phyloP scores from a whole-genome alignment of 495 filamentous ascomycete genomes.

The Lasiosphaeria miniovina region DNA sequence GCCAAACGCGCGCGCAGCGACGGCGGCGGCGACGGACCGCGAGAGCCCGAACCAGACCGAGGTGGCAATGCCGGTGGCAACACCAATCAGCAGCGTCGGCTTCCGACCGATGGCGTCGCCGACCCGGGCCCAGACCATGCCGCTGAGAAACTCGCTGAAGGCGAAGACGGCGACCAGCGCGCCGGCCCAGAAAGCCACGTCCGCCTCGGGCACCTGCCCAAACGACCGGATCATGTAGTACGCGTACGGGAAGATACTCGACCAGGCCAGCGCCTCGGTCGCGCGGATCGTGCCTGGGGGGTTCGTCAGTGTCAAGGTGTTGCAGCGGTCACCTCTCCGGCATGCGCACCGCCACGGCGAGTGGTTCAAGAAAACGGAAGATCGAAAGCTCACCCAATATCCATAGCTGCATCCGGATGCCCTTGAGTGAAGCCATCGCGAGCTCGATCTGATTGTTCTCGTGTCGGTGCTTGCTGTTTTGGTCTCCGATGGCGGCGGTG shows the following conservation, averaged over 20 bases:
- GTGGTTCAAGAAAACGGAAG: neutral
- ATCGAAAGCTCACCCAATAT: constrained; percentile 6
- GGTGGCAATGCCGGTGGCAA: neutral
- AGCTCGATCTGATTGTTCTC: neutral
- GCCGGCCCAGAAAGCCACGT: constrained; percentile 11
- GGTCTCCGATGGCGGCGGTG: too few relatives aligned
- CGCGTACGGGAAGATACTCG: constrained; percentile 13
- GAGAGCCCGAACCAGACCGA: constrained; percentile 6
- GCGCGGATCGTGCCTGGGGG: constrained; percentile 12
- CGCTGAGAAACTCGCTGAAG: constrained; percentile 15
- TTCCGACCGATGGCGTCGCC: constrained; percentile 15
- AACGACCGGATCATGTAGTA: constrained; percentile 16
- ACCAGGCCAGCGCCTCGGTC: constrained; percentile 15
- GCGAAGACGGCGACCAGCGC: constrained; percentile 7
- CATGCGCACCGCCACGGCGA: too few relatives aligned
- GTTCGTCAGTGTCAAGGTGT: neutral
- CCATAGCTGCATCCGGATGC: constrained; percentile 12
- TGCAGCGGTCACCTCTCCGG: too few relatives aligned
- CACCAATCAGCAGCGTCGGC: constrained; percentile 7
- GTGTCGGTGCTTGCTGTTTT: too few relatives aligned
- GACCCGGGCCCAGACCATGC: constrained; percentile 12
- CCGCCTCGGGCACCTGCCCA: constrained; percentile 4
- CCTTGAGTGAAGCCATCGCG: constrained; percentile 9
- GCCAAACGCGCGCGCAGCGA: constrained; percentile 7
- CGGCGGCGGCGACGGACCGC: constrained; percentile 6